Conservation (phyloP, 495 filamentous ascomycete genomes). For the Annulohypoxylon moriforme region DNA sequence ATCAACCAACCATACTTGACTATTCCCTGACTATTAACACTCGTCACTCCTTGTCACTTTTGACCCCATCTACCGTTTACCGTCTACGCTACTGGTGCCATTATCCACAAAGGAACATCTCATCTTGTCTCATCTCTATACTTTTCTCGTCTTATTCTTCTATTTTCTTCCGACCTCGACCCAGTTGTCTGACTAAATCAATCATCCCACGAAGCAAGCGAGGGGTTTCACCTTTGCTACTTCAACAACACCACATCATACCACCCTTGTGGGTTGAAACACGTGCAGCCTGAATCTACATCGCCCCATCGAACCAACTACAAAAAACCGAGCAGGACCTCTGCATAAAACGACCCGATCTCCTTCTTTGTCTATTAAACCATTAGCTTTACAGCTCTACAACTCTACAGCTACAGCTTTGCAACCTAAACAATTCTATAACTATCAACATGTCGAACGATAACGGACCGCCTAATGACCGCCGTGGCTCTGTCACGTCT, state of each 20-base stretch:
- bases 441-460: constrained; percentile 48
- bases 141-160: neutral
- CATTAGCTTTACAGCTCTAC: neutral
- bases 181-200: constrained; percentile 9
- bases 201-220: constrained; percentile 32
- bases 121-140: constrained; percentile 18
- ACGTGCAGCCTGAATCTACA: constrained; percentile 16
- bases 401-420: too few species aligned
- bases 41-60: constrained; percentile 9
- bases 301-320: constrained; percentile 30
- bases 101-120: constrained; percentile 33
- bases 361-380: constrained; percentile 6
- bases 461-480: constrained; percentile 54
- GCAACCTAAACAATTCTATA: neutral
- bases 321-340: constrained; percentile 13
- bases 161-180: constrained; percentile 12
- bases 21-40: constrained; percentile 8
- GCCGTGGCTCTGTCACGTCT: constrained; percentile 67
- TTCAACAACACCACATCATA: constrained; percentile 43
- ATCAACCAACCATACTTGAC: neutral
- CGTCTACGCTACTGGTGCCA: constrained; percentile 10
- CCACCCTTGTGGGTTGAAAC: constrained; percentile 27
- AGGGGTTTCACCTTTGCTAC: constrained; percentile 36
- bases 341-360: neutral
- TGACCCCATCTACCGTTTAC: constrained; percentile 1